phyloP scores from a whole-genome alignment of 2,329 filamentous ascomycete genomes.

The Myriangium duriaei region DNA sequence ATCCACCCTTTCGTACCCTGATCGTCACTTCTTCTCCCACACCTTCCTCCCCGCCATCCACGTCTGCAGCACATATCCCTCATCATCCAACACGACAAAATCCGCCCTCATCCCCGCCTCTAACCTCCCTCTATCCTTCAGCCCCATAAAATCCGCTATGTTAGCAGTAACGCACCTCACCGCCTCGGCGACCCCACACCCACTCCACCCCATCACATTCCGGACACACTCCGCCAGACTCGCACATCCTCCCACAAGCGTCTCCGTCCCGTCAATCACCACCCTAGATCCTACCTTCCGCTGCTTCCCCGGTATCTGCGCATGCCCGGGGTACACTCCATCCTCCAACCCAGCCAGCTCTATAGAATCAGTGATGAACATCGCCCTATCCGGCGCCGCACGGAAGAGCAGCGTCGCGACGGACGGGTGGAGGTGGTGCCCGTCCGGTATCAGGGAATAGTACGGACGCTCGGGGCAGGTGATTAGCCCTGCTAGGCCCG shows the following conservation, averaged over 20 bases:
- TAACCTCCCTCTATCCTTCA: conserved; percentile 31
- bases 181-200: conserved; percentile 35
- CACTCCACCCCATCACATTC: conserved; percentile 36
- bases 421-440: conserved; percentile 40
- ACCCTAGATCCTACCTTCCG: conserved; percentile 37
- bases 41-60: conserved; percentile 38
- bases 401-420: conserved; percentile 38
- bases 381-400: conserved; percentile 34
- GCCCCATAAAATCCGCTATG: conserved; percentile 37
- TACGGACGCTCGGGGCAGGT: conserved; percentile 24
- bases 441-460: conserved; percentile 42
- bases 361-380: conserved; percentile 43
- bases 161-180: conserved; percentile 40
- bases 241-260: conserved; percentile 42
- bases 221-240: conserved; percentile 38
- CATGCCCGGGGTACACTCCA: conserved; percentile 39
- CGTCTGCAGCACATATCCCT: conserved; percentile 37
- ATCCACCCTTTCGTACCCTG: no score
- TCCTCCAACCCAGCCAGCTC: conserved; percentile 42
- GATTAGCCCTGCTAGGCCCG: conserved; percentile 37
- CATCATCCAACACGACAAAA: conserved; percentile 35
- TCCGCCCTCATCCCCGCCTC: conserved; percentile 36
- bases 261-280: conserved; percentile 41
- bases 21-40: conserved; percentile 33
- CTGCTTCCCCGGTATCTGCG: conserved; percentile 39